These are phyloP conservation scores for Neodidymelliopsis sp. DNA, from an alignment of 2,329 filamentous ascomycete species.

Conservation along the genomic window DNA sequence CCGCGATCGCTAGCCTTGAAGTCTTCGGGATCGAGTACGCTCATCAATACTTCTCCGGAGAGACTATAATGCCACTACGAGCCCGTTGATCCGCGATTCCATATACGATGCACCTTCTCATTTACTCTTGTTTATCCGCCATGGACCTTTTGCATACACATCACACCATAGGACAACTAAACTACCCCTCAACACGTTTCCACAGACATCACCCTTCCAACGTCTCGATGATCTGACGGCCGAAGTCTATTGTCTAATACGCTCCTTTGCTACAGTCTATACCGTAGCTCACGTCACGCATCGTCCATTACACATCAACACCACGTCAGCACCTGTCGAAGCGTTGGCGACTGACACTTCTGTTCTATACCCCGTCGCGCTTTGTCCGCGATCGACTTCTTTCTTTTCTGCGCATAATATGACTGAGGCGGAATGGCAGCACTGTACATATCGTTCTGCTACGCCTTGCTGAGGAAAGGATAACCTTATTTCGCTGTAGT, in stretches of 20 bases:
- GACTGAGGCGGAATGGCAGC: conserved; percentile 1
- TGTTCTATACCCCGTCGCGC: conserved; percentile 38
- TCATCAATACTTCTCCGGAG: conserved; percentile 32
- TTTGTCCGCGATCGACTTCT: conserved; percentile 10
- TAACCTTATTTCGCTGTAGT: conserved; percentile 8
- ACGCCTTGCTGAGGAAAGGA: conserved; percentile 1
- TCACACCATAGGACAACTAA: not conserved
- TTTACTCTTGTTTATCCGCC: conserved; percentile 35
- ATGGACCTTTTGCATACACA: conserved; percentile 21
- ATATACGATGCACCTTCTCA: too few species aligned
- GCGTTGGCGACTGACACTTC: conserved; percentile 20
- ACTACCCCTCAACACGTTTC: not conserved
- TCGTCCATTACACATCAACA: not conserved
- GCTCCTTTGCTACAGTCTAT: conserved; percentile 27
- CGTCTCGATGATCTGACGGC: conserved; percentile 20
- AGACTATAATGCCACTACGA: conserved; percentile 45
- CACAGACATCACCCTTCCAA: conserved; percentile 11
- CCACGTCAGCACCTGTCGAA: not conserved
- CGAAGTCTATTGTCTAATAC: conserved; percentile 39
- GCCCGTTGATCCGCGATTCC: too few species aligned
- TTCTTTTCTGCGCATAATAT: conserved; percentile 11
- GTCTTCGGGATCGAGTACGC: conserved; percentile 42
- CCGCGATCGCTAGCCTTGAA: conserved; percentile 26
- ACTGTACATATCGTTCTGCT: conserved; percentile 26
- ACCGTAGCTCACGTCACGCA: conserved; percentile 8